Evolutionary conservation across 345 rosid species (phyloP).

Genomic region (Lenwebbia sp.): DNA sequence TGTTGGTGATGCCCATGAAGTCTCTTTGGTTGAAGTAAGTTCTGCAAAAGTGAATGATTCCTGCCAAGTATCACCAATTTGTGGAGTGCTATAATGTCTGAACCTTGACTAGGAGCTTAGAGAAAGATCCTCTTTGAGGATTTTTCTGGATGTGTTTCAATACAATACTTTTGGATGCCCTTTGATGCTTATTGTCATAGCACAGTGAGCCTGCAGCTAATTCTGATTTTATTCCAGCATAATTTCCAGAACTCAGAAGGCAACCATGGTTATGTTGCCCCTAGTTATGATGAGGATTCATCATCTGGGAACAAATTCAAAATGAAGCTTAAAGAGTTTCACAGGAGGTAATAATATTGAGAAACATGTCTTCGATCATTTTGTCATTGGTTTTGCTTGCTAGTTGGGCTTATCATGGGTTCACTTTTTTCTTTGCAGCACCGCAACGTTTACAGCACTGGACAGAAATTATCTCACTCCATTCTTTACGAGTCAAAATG

Average conservation of each 20-base stretch:
- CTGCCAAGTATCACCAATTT: neutral
- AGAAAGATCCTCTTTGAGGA: neutral
- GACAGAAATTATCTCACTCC: conserved; percentile 83
- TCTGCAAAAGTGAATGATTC: neutral
- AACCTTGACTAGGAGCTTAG: neutral
- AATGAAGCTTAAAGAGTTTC: conserved; percentile 80
- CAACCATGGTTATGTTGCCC: conserved; percentile 52
- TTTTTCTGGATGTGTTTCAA: neutral
- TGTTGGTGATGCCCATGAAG: conserved; percentile 67
- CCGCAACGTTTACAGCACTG: conserved; percentile 63
- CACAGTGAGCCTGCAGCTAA: neutral
- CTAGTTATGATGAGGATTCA: conserved; percentile 30
- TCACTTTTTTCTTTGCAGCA: conserved; percentile 25
- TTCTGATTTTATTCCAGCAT: conserved; percentile 1
- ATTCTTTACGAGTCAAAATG: conserved; percentile 74
- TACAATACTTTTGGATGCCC: neutral
- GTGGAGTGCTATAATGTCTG: neutral
- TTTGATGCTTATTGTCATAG: neutral
- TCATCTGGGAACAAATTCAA: conserved; percentile 71
- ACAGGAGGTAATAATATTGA: conserved; percentile 39
- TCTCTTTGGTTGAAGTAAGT: conserved; percentile 67
- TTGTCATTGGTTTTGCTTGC: neutral
- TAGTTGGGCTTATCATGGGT: neutral
- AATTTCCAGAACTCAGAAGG: conserved; percentile 44
- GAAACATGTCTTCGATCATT: neutral